Evolutionary conservation across 2,329 filamentous ascomycete species (phyloP), one percentile per base, ranked within the genome.

Genomic region (Gremmenia infestans): DNA sequence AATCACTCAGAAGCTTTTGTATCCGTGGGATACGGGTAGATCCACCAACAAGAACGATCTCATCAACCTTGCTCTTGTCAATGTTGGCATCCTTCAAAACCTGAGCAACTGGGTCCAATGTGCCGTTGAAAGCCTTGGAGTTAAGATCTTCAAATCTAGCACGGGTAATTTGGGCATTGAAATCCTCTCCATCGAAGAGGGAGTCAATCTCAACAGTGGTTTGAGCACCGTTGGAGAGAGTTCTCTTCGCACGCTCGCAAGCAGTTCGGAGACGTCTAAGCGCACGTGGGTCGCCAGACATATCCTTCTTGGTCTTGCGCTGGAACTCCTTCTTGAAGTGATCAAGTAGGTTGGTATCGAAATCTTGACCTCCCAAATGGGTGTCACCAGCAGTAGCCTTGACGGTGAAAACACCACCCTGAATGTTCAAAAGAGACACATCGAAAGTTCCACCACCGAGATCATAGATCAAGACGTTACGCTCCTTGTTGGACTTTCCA

Each of bases 401-500:
- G 75, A 97, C 94, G 64, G 93, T 96, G 85, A 99, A 99, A 71
- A 99, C 94, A 83, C 94, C 94, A 73, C 93, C 92, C 80, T 97
- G 91, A 74, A 99, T 97, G 83, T 96, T 93, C 47, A 99, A 85
- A 67, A 97, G 90, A 63, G 94, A 97, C 28, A 99, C 94, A 97
- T 99, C 94, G 79, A 99, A 99, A 75, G 94, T 99, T 85, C 94
- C 94, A 85, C 94, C 94, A 85, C 94, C 94, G 63, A 99, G 87
- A 87, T 99, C 94, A 83, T 97, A 99, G 81, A 99, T 97, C 67
- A 99, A 85, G 72, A 99, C 93, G 75, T 97, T 96, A 72, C 94
- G 91, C 85, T 97, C 94, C 84, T 96, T 96, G 76, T 89, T 89
- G 53, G 90, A 89, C 83, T 96, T 96, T 80, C 91, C 91, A 67